Evolutionary conservation across 805 yeast genomes (phyloP).

Genomic region (Wickerhamomyces alni): DNA sequence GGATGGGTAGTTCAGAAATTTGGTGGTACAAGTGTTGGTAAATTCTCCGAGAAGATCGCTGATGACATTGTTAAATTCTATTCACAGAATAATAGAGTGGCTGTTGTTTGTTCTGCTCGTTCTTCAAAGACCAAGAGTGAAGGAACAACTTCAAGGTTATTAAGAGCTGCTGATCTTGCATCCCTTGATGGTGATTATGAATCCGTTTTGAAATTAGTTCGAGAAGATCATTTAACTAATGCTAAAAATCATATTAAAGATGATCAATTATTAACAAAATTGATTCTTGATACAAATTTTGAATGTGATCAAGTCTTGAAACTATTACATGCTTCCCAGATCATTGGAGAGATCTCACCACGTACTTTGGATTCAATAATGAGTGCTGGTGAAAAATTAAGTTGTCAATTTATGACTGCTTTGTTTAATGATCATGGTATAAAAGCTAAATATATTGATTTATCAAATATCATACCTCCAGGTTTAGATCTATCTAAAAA

Average conservation of each 20-base stretch:
- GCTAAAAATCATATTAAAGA: constrained; percentile 51
- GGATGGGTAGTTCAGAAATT: constrained; percentile 87
- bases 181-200: constrained; percentile 53
- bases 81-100: constrained; percentile 58
- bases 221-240: constrained; percentile 72
- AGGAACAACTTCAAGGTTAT: constrained; percentile 88
- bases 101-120: constrained; percentile 94
- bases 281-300: constrained; percentile 50
- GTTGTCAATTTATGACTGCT: constrained; percentile 85
- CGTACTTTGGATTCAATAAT: constrained; percentile 85
- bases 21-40: constrained; percentile 97
- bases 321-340: constrained; percentile 78
- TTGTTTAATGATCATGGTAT: constrained; percentile 80
- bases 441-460: constrained; percentile 71
- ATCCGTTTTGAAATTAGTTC: constrained; percentile 56
- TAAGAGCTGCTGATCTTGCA: constrained; percentile 79
- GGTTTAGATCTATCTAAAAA: constrained; percentile 44
- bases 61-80: constrained; percentile 75
- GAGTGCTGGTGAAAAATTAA: constrained; percentile 89
- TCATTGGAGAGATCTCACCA: constrained; percentile 86
- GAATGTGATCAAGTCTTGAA: constrained; percentile 68
- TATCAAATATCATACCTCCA: constrained; percentile 65
- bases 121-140: constrained; percentile 87
- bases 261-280: constrained; percentile 39
- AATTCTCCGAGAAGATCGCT: constrained; percentile 81